Percentiles rank a stretch among this genome's conserved stretches.
Conservation (phyloP, 345 rosid genomes). For the Populus simonii region DNA sequence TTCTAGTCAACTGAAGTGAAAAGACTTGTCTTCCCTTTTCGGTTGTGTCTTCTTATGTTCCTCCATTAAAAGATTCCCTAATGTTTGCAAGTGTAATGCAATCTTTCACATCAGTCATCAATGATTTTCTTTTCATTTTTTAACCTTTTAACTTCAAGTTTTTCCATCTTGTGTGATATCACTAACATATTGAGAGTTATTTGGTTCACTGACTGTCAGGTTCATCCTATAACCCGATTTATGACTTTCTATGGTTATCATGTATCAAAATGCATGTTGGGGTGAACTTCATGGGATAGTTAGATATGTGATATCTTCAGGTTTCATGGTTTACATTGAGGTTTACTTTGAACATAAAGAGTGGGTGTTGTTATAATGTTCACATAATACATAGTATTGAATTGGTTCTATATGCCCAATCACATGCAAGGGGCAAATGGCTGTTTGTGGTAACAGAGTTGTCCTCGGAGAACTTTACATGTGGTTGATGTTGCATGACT, state of each 20-base stretch:
- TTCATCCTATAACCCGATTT: no score
- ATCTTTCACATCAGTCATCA: not conserved
- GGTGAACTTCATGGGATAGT: no score
- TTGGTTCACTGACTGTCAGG: no score
- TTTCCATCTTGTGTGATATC: no score
- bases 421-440: not conserved
- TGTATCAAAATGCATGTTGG: no score
- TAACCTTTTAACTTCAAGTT: no score
- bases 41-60: not conserved
- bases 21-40: not conserved
- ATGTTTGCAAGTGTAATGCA: not conserved
- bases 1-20: slow-evolving; percentile 3
- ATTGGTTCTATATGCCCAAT: not conserved
- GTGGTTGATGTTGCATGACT: not conserved
- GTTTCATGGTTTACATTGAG: not conserved
- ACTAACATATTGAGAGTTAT: no score
- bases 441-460: not conserved
- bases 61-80: not conserved
- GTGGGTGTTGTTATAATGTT: no score
- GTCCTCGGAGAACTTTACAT: not conserved
- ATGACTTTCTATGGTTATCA: no score
- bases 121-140: no score
- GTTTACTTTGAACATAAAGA: not conserved
- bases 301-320: not conserved
- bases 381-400: not conserved